These are phyloP conservation scores for Coprinellus micaceus DNA, from an alignment of 768 basidiomycete species.

Conservation along the genomic window DNA sequence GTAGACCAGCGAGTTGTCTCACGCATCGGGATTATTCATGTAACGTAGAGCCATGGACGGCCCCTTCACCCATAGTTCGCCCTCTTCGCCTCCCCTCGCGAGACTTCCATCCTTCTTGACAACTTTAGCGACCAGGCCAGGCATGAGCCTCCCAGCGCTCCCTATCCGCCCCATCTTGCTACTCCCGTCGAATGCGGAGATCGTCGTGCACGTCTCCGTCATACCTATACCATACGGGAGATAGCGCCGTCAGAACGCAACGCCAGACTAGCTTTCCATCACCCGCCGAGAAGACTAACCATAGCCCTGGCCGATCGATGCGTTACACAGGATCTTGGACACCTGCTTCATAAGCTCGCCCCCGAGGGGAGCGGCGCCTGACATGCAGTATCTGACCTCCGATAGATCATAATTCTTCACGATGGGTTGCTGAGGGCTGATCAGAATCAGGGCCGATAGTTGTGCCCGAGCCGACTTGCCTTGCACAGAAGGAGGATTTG, in stretches of 20 bases:
- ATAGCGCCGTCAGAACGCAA: not conserved
- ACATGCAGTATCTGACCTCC: conserved; percentile 49
- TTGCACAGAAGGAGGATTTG: conserved; percentile 67
- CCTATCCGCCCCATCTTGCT: conserved; percentile 48
- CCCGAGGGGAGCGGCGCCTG: conserved; percentile 63
- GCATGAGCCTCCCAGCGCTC: conserved; percentile 54
- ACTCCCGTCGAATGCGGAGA: conserved; percentile 42
- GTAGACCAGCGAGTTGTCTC: conserved; percentile 20
- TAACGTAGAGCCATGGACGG: conserved; percentile 62
- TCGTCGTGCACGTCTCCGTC: conserved; percentile 58
- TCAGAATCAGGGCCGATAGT: not conserved
- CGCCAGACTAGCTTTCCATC: not conserved
- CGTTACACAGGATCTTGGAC: conserved; percentile 50
- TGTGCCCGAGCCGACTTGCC: conserved; percentile 28
- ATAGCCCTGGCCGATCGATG: conserved; percentile 63
- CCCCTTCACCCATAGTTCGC: conserved; percentile 57
- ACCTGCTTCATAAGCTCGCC: conserved; percentile 48
- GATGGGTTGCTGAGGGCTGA: conserved; percentile 43
- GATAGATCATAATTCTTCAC: conserved; percentile 47
- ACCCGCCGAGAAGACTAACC: conserved; percentile 28
- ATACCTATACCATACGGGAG: conserved; percentile 37
- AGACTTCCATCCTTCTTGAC: conserved; percentile 55
- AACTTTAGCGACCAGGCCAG: conserved; percentile 54
- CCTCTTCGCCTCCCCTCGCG: conserved; percentile 55
- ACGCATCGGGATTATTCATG: conserved; percentile 58